Evolutionary conservation across 2,329 filamentous ascomycete genomes (phyloP).

Genomic region (Aurifilum marmelostoma): DNA sequence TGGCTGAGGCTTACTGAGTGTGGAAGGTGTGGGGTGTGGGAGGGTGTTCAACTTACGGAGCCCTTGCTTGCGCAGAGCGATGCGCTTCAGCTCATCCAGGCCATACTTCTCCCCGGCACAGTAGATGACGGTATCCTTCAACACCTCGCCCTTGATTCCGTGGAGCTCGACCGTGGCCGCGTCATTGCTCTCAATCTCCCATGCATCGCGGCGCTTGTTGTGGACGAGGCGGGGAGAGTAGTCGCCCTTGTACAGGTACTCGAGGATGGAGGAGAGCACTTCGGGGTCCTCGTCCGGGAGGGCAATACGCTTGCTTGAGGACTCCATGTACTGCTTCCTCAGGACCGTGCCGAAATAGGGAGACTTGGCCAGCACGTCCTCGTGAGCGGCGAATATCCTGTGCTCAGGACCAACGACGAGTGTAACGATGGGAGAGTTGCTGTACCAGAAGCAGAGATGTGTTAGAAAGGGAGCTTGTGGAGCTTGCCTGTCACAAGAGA

Average conservation of each 20-base stretch:
- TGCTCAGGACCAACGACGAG: conserved; percentile 78
- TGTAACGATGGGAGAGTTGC: conserved; percentile 72
- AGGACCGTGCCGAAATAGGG: conserved; percentile 75
- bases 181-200: conserved; percentile 70
- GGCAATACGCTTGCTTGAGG: conserved; percentile 70
- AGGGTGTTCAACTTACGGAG: conserved; percentile 58
- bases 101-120: conserved; percentile 85
- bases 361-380: conserved; percentile 78
- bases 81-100: conserved; percentile 80
- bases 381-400: conserved; percentile 88
- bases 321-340: conserved; percentile 65
- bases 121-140: conserved; percentile 91
- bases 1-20: conserved; percentile 2
- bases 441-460: conserved; percentile 42
- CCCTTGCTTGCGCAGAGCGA: conserved; percentile 86
- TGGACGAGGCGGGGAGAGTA: conserved; percentile 84
- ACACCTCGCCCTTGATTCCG: conserved; percentile 65
- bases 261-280: conserved; percentile 86
- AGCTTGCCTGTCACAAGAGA: conserved; percentile 42
- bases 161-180: conserved; percentile 73
- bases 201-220: conserved; percentile 79
- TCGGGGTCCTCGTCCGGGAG: conserved; percentile 87
- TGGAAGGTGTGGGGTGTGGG: not conserved
- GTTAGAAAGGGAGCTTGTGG: conserved; percentile 33
- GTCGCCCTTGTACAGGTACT: conserved; percentile 93